Evolutionary conservation across 345 rosid genomes (phyloP), one percentile per base, ranked within the genome.

Genomic region (Citrus australasica): DNA sequence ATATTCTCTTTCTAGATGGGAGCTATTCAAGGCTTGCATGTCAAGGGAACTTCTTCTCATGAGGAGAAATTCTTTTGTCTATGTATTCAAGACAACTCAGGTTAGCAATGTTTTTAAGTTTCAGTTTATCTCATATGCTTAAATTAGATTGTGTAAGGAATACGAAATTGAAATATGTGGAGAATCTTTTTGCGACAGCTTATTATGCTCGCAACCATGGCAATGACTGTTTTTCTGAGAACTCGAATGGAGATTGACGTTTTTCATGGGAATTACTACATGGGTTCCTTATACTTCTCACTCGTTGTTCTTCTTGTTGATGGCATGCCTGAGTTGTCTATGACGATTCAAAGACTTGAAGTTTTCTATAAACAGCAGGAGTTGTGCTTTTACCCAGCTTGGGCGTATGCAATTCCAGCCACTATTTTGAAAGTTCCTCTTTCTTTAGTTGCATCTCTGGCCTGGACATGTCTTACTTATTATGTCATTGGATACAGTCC

Each of bases 401-500:
- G 92, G 95, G 95, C 91, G 53, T 89, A 86, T 73, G 90, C 85
- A 22, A 73, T 91, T 63, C 93, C 95, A 19, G 81, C 89, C 51
- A 60, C 87, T 9, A 32, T 88, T 24, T 76, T 88, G 17, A 85
- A 84, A 69, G 9, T 90, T 71, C 92, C 95, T 10, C 67, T 88
- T 24, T 90, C 92, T 1, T 75, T 91, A 13, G 22, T 90, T 51
- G 88, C 84, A 75, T 55, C 92, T 63, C 51, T 88, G 11, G 84
- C 84, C n/a, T 90, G 93, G 95, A 85, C 92, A 4, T 69, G 83
- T 63, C 86, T 92, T n/a, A 87, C 97, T 38, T 94, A 90, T 85
- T 92, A 89, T 83, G 92, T 84, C 73, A 88, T 89, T 25, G 97
- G 98, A 56, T 92, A 87, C 83, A 88, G 90, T 79, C 93, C 93